phyloP scores from a whole-genome alignment of 2,329 filamentous ascomycete genomes.

The Daldinia sp. region DNA sequence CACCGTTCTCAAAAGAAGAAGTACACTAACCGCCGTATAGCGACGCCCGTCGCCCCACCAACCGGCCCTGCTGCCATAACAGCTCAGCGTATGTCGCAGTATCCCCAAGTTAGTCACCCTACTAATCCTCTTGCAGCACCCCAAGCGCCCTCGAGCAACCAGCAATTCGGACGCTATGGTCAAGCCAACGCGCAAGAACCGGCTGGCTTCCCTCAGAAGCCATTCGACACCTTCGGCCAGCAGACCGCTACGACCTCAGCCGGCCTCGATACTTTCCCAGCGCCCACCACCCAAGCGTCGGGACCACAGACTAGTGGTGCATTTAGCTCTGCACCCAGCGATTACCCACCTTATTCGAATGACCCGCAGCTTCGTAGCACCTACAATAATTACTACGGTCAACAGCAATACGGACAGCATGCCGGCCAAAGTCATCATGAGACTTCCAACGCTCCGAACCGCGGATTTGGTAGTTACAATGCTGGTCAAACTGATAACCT shows the following conservation, averaged over 20 bases:
- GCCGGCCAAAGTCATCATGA: constrained; percentile 78
- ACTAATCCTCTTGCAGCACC: constrained; percentile 58
- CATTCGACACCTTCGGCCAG: constrained; percentile 88
- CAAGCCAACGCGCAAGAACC: constrained; percentile 72
- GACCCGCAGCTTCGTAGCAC: constrained; percentile 78
- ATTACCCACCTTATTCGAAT: constrained; percentile 86
- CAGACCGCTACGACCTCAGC: constrained; percentile 64
- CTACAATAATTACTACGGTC: constrained; percentile 81
- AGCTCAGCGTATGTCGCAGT: constrained; percentile 48
- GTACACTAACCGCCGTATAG: constrained; percentile 46
- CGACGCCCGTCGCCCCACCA: constrained; percentile 49
- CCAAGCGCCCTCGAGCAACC: constrained; percentile 68
- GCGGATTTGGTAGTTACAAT: constrained; percentile 82
- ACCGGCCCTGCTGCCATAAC: constrained; percentile 46
- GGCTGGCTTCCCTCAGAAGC: constrained; percentile 76
- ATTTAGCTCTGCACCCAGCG: constrained; percentile 79
- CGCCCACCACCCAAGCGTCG: constrained; percentile 68
- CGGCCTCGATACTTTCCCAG: constrained; percentile 69
- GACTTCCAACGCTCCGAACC: constrained; percentile 76
- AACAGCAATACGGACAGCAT: constrained; percentile 68
- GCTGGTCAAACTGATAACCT: constrained; percentile 72
- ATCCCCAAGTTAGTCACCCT: constrained; percentile 51
- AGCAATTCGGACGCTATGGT: constrained; percentile 78
- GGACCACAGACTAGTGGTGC: constrained; percentile 71
- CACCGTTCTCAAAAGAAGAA: constrained; percentile 15